phyloP scores from a whole-genome alignment of 1,284 basidiomycete genomes.

The Rugosomyces carneus region DNA sequence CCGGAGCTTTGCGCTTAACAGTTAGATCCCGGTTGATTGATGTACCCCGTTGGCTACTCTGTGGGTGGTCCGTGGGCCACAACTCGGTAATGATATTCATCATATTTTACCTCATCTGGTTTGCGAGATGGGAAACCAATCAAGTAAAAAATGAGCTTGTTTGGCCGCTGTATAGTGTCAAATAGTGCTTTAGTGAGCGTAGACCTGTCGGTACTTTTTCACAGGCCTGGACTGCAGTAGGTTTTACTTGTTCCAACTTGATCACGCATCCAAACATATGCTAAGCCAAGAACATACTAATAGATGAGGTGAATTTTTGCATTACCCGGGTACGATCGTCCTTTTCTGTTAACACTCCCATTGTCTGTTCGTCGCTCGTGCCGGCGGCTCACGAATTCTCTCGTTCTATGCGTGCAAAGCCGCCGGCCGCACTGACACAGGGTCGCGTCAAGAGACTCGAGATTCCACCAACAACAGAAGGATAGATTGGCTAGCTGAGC shows the following conservation, averaged over 20 bases:
- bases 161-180: no score
- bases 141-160: no score
- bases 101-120: neutral
- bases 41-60: neutral
- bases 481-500: no score
- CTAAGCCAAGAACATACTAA: neutral
- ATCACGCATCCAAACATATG: no score
- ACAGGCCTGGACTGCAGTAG: no score
- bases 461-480: neutral
- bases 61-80: neutral
- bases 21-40: neutral
- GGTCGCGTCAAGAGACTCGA: neutral
- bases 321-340: neutral
- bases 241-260: no score
- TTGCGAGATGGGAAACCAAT: constrained; percentile 8
- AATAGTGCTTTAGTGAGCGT: no score
- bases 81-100: neutral
- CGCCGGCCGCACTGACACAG: neutral
- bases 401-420: neutral
- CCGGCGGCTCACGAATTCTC: neutral
- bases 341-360: neutral
- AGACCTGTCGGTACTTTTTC: no score
- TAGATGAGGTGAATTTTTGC: neutral
- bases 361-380: neutral
- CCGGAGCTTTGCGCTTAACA: neutral